A percentile compares a stretch with the other conserved stretches of the same genome.
These are phyloP conservation scores for Myrmaecium sp. DNA, from an alignment of 2,329 filamentous ascomycete species.

Conservation along the genomic window DNA sequence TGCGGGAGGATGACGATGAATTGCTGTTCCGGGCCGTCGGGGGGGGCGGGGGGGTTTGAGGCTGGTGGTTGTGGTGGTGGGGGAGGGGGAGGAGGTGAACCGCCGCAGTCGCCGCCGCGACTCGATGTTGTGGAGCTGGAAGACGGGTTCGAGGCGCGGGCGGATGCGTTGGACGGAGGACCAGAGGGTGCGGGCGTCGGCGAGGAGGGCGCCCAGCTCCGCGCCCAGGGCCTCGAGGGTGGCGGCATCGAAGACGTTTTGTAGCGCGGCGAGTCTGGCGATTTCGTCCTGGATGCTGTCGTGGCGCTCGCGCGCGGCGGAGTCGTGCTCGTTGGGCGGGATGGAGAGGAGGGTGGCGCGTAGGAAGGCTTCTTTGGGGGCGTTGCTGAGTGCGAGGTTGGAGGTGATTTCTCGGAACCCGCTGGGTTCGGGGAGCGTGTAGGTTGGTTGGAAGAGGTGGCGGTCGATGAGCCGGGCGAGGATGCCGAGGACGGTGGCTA, in stretches of 20 bases:
- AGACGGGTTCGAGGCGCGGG: constrained; percentile 3
- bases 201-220: constrained; percentile 1
- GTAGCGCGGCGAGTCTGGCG: constrained; percentile 2
- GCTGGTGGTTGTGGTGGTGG: too few relatives aligned
- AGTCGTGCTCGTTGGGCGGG: constrained; percentile 2
- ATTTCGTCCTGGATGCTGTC: constrained; percentile 3
- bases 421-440: constrained; percentile 9
- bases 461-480: constrained; percentile 12
- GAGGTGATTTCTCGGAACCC: constrained; percentile 4
- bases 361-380: constrained; percentile 1
- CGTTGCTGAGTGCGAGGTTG: constrained; percentile 2
- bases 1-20: too few relatives aligned
- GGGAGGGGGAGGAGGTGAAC: too few relatives aligned
- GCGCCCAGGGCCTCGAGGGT: constrained; percentile 1
- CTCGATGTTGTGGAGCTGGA: constrained; percentile 4
- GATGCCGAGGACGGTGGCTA: constrained; percentile 13
- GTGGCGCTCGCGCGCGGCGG: constrained; percentile 1
- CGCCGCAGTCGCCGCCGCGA: constrained; percentile 2
- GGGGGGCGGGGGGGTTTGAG: too few relatives aligned
- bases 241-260: constrained; percentile 1
- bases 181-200: constrained; percentile 3
- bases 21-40: too few relatives aligned
- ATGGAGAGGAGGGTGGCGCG: constrained; percentile 3
- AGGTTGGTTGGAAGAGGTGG: constrained; percentile 18
- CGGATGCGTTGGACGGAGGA: constrained; percentile 2